Percentiles rank a stretch among this genome's conserved stretches.
Evolutionary conservation across 2,329 filamentous ascomycete species (phyloP).

Genomic region (Aspergillus novofumigatus): DNA sequence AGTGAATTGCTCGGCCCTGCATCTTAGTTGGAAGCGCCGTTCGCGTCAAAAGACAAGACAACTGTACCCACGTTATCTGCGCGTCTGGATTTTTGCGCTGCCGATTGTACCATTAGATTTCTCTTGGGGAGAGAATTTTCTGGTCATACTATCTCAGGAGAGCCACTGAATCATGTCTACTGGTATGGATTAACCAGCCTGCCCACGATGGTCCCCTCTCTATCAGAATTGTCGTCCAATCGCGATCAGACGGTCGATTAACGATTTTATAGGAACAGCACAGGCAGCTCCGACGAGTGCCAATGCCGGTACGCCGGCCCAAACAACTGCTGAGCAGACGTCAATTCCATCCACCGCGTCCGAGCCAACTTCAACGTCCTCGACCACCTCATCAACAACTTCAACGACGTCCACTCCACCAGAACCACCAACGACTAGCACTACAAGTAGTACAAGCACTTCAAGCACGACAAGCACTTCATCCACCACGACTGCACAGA

Average conservation of each 20-base stretch:
- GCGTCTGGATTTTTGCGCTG: not conserved
- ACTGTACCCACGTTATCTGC: not conserved
- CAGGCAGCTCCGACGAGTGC: slow-evolving; percentile 4
- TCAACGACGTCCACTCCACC: slow-evolving; percentile 9
- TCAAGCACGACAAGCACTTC: slow-evolving; percentile 9
- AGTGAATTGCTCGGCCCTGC: not conserved
- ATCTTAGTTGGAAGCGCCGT: not conserved
- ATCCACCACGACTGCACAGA: slow-evolving; percentile 9
- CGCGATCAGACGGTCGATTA: not conserved
- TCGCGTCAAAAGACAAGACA: not conserved
- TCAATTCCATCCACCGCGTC: slow-evolving; percentile 13
- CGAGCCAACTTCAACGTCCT: slow-evolving; percentile 11
- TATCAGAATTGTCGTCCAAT: not conserved
- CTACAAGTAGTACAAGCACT: slow-evolving; percentile 17
- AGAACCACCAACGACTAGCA: slow-evolving; percentile 5
- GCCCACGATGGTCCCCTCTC: not conserved
- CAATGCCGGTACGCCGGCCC: slow-evolving; percentile 11
- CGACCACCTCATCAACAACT: slow-evolving; percentile 11
- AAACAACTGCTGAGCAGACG: slow-evolving; percentile 8
- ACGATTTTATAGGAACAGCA: not conserved
- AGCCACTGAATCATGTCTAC: not conserved
- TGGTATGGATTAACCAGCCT: not conserved
- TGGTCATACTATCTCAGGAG: not conserved
- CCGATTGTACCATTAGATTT: not conserved
- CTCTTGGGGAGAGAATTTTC: not conserved